Evolutionary conservation across 192 early-diverging fungal genomes (phyloP).

Genomic region (Geranomyces michiganensis): DNA sequence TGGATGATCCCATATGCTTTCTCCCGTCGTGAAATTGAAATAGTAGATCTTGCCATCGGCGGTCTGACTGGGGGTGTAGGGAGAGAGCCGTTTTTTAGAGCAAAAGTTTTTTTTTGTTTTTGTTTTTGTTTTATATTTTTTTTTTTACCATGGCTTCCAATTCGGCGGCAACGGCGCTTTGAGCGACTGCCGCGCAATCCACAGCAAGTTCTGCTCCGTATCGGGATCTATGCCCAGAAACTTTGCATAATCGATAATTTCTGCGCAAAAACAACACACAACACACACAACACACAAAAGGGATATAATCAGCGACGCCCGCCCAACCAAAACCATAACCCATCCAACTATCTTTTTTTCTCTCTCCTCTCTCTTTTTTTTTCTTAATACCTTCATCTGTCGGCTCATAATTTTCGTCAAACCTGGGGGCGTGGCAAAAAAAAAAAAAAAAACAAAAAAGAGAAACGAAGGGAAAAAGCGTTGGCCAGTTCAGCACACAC

Average conservation of each 20-base stretch:
- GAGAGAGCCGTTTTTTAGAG: too few species aligned
- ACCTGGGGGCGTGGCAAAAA: conserved; percentile 30
- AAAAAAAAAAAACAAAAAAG: neutral
- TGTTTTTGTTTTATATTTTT: too few species aligned
- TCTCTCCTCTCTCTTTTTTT: neutral
- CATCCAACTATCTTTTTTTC: neutral
- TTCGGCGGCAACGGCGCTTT: conserved; percentile 65
- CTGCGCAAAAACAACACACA: conserved; percentile 38
- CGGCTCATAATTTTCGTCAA: conserved; percentile 69
- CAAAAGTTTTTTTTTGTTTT: too few species aligned
- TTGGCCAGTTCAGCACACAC: neutral
- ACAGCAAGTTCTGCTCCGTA: conserved; percentile 57
- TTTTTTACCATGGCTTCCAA: conserved; percentile 64
- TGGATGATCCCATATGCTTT: conserved; percentile 70
- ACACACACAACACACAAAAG: too few species aligned
- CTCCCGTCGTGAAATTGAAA: conserved; percentile 63
- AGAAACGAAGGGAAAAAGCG: neutral
- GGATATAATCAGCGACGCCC: neutral
- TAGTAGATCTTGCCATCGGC: conserved; percentile 67
- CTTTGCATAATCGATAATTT: conserved; percentile 64
- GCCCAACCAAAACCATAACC: too few species aligned
- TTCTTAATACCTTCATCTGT: conserved; percentile 52
- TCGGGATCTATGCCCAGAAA: conserved; percentile 65
- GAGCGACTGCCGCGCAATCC: conserved; percentile 64
- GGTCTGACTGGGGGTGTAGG: too few species aligned